Percentiles rank a stretch among this genome's conserved stretches.
Evolutionary conservation across 1,284 basidiomycete genomes (phyloP).

Genomic region (Trametes pubescens): DNA sequence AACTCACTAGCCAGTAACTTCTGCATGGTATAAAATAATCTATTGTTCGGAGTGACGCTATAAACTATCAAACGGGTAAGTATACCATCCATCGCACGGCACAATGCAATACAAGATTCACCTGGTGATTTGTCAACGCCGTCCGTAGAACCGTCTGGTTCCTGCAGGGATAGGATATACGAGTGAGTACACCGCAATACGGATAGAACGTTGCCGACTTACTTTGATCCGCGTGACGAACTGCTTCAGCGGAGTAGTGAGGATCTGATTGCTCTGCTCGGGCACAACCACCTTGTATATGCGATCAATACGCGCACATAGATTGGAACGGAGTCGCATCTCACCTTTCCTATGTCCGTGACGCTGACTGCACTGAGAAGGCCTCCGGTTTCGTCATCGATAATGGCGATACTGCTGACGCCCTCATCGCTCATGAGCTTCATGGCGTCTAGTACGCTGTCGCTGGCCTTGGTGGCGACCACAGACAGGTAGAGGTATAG

Average conservation of each 20-base stretch:
- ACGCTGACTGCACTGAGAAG: conserved; percentile 80
- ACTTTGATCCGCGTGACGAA: conserved; percentile 78
- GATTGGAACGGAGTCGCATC: conserved; percentile 3
- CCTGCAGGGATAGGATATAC: conserved; percentile 46
- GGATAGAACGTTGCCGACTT: conserved; percentile 4
- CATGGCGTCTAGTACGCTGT: conserved; percentile 78
- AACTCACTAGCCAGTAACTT: conserved; percentile 79
- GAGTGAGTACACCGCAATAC: background rate
- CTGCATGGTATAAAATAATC: conserved; percentile 73
- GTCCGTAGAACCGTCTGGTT: conserved; percentile 72
- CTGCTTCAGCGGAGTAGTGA: conserved; percentile 68
- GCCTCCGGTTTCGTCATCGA: conserved; percentile 67
- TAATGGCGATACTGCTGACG: conserved; percentile 78
- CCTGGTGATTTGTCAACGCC: conserved; percentile 80
- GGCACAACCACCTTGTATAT: conserved; percentile 69
- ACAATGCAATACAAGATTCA: conserved; percentile 37
- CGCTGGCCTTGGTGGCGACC: conserved; percentile 62
- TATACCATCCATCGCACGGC: background rate
- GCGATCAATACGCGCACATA: background rate
- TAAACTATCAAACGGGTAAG: conserved; percentile 57
- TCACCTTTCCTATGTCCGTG: conserved; percentile 76
- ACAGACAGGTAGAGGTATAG: conserved; percentile 68
- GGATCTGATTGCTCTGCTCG: conserved; percentile 75
- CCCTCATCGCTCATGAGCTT: conserved; percentile 81
- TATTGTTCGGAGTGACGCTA: conserved; percentile 68